These are phyloP conservation scores for Thalassiosira livingstoniorum DNA, from an alignment of 352 stramenopile genomes.

Conservation along the genomic window DNA sequence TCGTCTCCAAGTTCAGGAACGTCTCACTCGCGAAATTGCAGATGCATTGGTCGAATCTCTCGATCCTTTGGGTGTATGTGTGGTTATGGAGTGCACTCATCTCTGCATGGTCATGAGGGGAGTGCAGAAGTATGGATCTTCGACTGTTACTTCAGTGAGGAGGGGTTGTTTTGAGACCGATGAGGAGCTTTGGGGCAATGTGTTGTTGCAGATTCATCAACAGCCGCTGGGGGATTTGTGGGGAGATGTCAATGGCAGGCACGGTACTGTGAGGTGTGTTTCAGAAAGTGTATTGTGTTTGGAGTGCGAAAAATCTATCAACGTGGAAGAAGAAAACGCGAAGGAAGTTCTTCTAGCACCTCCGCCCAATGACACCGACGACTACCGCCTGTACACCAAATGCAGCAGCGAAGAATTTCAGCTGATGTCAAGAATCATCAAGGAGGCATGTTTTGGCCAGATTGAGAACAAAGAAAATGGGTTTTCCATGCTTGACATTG, in stretches of 20 bases:
- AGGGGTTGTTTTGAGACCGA: conserved; percentile 96
- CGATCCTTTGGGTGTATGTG: conserved; percentile 94
- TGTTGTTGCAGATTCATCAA: conserved; percentile 57
- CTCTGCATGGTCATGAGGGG: conserved; percentile 99
- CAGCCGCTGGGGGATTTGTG: no score
- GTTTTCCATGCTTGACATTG: conserved; percentile 21
- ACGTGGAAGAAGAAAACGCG: no score
- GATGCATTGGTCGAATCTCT: conserved; percentile 96
- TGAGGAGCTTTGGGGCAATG: conserved; percentile 83
- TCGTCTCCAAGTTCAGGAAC: conserved; percentile 97
- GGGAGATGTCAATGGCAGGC: no score
- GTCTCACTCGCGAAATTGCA: conserved; percentile 97
- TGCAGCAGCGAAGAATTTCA: conserved; percentile 1
- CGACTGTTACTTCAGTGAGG: conserved; percentile 95
- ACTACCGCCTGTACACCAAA: neutral
- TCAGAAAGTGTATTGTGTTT: no score
- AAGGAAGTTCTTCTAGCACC: no score
- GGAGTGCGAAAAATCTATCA: no score
- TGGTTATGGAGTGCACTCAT: conserved; percentile 96
- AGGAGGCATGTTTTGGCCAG: conserved; percentile 10
- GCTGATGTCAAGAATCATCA: conserved; percentile 1
- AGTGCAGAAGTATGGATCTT: conserved; percentile 95
- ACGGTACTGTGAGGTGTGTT: no score
- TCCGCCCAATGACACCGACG: neutral
- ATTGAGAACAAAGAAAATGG: neutral